Percentiles rank a stretch among this genome's conserved stretches.
These are phyloP conservation scores for Alternaria angustiovoidea DNA, from an alignment of 2,329 filamentous ascomycete species.

Conservation along the genomic window DNA sequence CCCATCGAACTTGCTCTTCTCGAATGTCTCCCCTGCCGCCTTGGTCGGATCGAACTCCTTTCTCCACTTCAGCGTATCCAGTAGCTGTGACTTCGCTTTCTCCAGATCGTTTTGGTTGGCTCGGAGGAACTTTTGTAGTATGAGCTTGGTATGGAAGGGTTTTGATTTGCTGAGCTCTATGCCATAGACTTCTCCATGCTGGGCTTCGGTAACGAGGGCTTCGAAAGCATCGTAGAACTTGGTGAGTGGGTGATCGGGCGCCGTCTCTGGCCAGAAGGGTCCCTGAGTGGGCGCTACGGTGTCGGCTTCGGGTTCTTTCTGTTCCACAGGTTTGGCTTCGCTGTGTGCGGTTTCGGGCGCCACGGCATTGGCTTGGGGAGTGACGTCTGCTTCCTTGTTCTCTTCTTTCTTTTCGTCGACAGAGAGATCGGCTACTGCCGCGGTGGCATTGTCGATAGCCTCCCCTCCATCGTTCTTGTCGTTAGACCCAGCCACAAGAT, in stretches of 20 bases:
- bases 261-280: conserved; percentile 49
- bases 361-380: neutral
- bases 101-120: conserved; percentile 81
- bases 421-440: conserved; percentile 26
- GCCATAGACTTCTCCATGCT: conserved; percentile 86
- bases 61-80: conserved; percentile 82
- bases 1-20: conserved; percentile 74
- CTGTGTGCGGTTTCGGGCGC: conserved; percentile 9
- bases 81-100: conserved; percentile 80
- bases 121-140: conserved; percentile 92
- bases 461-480: conserved; percentile 27
- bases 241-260: conserved; percentile 55
- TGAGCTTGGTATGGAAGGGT: conserved; percentile 79
- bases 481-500: conserved; percentile 20
- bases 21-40: conserved; percentile 68
- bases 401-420: conserved; percentile 25
- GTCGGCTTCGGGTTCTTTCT: conserved; percentile 1
- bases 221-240: conserved; percentile 67
- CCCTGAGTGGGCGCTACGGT: conserved; percentile 17
- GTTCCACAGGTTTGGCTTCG: conserved; percentile 1
- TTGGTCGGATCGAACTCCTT: conserved; percentile 76
- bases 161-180: conserved; percentile 65
- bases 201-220: conserved; percentile 64
- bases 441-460: conserved; percentile 24
- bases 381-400: conserved; percentile 21